A percentile compares a stretch with the other conserved stretches of the same genome.
phyloP scores from a whole-genome alignment of 202 grass and related monocot genomes.

The Carex arenaria region DNA sequence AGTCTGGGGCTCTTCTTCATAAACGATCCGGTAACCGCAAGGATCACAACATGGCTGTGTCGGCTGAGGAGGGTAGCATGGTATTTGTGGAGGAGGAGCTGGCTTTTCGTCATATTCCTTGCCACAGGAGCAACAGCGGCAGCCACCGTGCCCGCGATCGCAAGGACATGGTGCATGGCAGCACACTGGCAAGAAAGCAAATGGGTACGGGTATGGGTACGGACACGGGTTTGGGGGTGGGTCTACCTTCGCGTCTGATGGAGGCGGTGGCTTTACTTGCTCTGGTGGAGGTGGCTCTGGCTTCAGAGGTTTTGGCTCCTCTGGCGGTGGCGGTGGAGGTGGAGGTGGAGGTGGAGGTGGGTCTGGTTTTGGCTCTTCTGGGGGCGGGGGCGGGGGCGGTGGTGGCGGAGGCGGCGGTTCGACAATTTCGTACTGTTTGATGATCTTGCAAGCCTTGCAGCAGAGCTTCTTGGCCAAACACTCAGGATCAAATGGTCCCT shows the following conservation, averaged over 20 bases:
- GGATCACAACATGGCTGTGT: constrained; percentile 37
- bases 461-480: constrained; percentile 64
- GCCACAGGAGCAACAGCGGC: constrained; percentile 84
- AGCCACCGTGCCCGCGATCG: constrained; percentile 42
- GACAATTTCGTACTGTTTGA: constrained; percentile 71
- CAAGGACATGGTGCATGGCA: constrained; percentile 38
- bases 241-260: not conserved
- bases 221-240: constrained; percentile 33
- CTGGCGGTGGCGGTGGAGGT: not conserved
- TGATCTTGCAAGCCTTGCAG: constrained; percentile 84
- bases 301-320: not conserved
- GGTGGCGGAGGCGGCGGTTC: constrained; percentile 25
- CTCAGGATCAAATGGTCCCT: constrained; percentile 66
- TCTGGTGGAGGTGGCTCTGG: not conserved
- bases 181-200: constrained; percentile 38
- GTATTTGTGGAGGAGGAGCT: not conserved
- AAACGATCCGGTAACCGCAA: constrained; percentile 53
- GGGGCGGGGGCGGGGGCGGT: not conserved
- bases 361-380: not conserved
- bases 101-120: constrained; percentile 20
- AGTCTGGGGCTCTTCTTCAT: constrained; percentile 66
- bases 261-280: not conserved
- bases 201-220: constrained; percentile 57
- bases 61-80: not conserved
- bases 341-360: not conserved